Base-by-base conservation (phyloP, 139 green algal genomes). In the Zygnema circumcarinatum region DNA sequence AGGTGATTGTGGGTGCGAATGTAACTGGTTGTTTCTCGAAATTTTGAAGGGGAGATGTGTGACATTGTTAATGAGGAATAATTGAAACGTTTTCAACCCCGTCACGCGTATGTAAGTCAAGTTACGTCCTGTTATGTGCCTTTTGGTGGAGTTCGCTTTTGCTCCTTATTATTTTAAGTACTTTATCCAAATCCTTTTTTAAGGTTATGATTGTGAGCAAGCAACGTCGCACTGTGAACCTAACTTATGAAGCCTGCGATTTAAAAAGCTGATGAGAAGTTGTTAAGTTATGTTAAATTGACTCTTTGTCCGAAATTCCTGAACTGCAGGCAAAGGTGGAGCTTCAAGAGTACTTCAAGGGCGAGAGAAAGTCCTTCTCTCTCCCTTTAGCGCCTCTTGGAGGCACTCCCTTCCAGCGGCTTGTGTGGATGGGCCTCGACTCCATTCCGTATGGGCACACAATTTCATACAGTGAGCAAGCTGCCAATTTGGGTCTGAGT, bases 301-400 rank as follows among this genome's bases (percentile, higher is more conserved):
- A 7, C 11, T 40, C 7, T 52, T 53, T 83, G 2, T 72, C 32
- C 29, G 75, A 20, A 35, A 79, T 21, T 68, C 7, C 38, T 56
- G 2, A 42, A 31, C 7, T 38, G 20, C 75, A 83, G 75, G 75
- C 75, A 11, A 83, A 52, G 32, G 7, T 20, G 32, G 39, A 83
- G 32, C n/a, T 83, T 31, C 20, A 39, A 7, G 38, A 62, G 7
- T 83, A 83, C 38, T 83, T 83, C 32, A 21, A 52, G 21, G 32
- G 75, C 2, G 11, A 47, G 31, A 2, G 33, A 52, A 83, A 38
- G 11, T 21, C 39, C 20, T 83, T 83, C 32, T 68, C 36, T 25
- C 21, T 83, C 36, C 75, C 75, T 47, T 53, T 83, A 35, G 75
- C 75, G 2, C 75, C 75, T 22, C 20, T 83, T n/a, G 69, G 69